Evolutionary conservation across 1,284 basidiomycete species (phyloP), one percentile per base, ranked within the genome.

Genomic region (Ustilago curta): DNA sequence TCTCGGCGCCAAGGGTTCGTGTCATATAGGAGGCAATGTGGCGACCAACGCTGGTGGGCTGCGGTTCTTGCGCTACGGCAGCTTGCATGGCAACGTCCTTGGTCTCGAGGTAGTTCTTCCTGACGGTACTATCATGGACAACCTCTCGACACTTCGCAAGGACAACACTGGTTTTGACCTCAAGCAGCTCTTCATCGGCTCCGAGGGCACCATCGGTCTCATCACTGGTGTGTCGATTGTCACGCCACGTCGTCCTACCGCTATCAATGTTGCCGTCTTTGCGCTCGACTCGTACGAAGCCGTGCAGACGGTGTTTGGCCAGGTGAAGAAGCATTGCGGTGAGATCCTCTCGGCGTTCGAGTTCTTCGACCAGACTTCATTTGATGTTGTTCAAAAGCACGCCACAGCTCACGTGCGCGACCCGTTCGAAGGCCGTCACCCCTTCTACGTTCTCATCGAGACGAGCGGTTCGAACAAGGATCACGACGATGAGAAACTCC

Each of bases 91-190:
- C 21, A 92, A 91, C 14, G 96, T 99, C 0, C 89, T 99, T 1
- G 97, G 97, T n/a, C 88, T 99, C 18, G 97, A 99, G 84, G 95
- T 96, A 21, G 97, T 99, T 8, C 88, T 99, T 31, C 93, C 97
- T 1, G 93, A 99, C 81, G 86, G 97, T n/a, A 93, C 92, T n/a
- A 89, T 99, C 66, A 70, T 84, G 50, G 78, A 83, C 44, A 75
- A 73, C 21, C 78, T 84, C 3, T 81, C 80, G 5, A 85, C 86
- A 1, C 87, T 99, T 64, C 90, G 97, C 51, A 99, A 99, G 87
- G 97, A 99, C 86, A 99, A 99, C 85, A 99, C 97, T 2, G 95
- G 96, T n/a, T 96, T 97, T 84, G 97, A 99, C 85, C 88, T 99
- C 53, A 99, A 99, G 86, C 97, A 99, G 85, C 89, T 99, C 8